A percentile compares a stretch with the other conserved stretches of the same genome.
phyloP scores from a whole-genome alignment of 2,329 filamentous ascomycete genomes.

The Phoma sp. region DNA sequence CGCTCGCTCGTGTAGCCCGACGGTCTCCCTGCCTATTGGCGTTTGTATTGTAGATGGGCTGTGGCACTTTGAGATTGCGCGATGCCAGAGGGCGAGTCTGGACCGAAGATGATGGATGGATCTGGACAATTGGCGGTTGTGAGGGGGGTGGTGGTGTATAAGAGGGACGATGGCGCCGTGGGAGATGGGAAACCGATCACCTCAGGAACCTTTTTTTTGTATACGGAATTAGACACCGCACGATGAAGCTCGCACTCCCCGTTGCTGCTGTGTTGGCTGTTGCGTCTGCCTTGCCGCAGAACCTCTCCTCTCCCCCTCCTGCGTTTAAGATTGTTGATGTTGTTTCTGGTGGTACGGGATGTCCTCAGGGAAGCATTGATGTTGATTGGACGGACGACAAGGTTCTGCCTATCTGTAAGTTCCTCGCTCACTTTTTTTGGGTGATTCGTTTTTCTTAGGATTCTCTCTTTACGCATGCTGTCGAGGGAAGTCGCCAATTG shows the following conservation, averaged over 20 bases:
- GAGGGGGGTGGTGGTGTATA: background rate
- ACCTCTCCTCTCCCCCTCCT: conserved; percentile 23
- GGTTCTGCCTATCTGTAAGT: conserved; percentile 42
- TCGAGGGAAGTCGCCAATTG: background rate
- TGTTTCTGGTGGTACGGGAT: conserved; percentile 42
- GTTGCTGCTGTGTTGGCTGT: background rate
- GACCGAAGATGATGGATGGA: background rate
- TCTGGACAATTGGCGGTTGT: background rate
- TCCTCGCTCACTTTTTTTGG: background rate
- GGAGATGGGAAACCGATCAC: too few relatives aligned
- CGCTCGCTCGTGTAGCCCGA: too few relatives aligned
- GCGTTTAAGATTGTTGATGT: conserved; percentile 42
- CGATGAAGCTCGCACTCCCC: too few relatives aligned
- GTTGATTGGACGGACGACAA: conserved; percentile 38
- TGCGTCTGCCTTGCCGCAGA: conserved; percentile 5
- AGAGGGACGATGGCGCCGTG: background rate
- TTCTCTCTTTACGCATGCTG: too few relatives aligned
- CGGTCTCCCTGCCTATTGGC: too few relatives aligned
- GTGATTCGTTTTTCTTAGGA: background rate
- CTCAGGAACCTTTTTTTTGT: too few relatives aligned
- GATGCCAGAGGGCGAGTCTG: too few relatives aligned
- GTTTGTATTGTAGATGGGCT: too few relatives aligned
- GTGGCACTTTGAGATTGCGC: too few relatives aligned
- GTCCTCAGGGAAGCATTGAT: conserved; percentile 45
- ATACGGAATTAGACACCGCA: too few relatives aligned